A percentile compares a stretch with the other conserved stretches of the same genome.
Evolutionary conservation across 2,329 filamentous ascomycete species (phyloP).

Genomic region (Coccinonectria pachysandricola): DNA sequence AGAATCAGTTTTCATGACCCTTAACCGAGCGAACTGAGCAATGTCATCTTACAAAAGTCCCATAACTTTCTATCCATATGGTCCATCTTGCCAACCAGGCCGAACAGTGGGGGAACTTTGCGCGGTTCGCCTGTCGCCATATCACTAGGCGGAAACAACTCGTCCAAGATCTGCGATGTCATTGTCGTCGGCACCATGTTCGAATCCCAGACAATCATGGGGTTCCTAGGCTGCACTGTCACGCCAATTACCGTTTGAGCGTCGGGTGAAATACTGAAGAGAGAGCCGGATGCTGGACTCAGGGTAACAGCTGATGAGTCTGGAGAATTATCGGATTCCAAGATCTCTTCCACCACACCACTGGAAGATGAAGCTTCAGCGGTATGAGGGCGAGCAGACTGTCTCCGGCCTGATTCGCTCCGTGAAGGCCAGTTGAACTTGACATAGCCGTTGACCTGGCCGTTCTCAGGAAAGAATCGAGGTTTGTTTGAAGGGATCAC

Average conservation of each 20-base stretch:
- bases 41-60: constrained; percentile 24
- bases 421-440: constrained; percentile 27
- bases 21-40: neutral
- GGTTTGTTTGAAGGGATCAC: constrained; percentile 14
- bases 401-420: too few species aligned
- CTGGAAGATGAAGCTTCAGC: constrained; percentile 3
- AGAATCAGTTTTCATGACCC: constrained; percentile 2
- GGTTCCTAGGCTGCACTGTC: too few species aligned
- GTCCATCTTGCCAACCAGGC: constrained; percentile 24
- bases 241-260: too few species aligned
- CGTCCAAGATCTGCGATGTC: constrained; percentile 4
- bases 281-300: too few species aligned
- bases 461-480: constrained; percentile 21
- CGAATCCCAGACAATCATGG: too few species aligned
- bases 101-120: constrained; percentile 21
- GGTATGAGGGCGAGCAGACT: constrained; percentile 7
- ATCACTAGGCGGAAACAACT: constrained; percentile 5
- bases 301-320: constrained; percentile 3
- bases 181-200: constrained; percentile 3
- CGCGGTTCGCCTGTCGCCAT: constrained; percentile 11
- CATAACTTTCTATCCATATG: constrained; percentile 23
- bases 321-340: constrained; percentile 3
- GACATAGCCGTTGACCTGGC: constrained; percentile 28
- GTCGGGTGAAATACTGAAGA: too few species aligned
- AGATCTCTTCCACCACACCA: constrained; percentile 10